These are phyloP conservation scores for Ceriops decandra DNA, from an alignment of 345 rosid species.

Conservation along the genomic window DNA sequence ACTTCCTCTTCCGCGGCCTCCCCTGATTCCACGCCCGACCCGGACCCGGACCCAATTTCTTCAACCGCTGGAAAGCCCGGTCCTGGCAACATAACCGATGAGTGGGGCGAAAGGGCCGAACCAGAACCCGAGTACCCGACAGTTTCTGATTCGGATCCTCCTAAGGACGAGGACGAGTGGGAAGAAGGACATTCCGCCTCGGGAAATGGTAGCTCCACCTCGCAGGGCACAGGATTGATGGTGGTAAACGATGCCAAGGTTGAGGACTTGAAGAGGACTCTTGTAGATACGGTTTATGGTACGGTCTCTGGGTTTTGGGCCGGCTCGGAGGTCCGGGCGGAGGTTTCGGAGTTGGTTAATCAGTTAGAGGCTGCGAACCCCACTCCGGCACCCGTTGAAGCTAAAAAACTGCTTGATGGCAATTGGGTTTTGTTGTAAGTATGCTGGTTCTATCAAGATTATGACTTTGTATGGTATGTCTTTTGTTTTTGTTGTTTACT, in stretches of 20 bases:
- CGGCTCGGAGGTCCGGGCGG: constrained; percentile 65
- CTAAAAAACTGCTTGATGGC: constrained; percentile 66
- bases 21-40: constrained; percentile 26
- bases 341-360: constrained; percentile 79
- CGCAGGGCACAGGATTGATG: constrained; percentile 2
- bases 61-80: constrained; percentile 3
- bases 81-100: constrained; percentile 44
- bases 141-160: constrained; percentile 66
- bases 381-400: constrained; percentile 62
- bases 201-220: constrained; percentile 45
- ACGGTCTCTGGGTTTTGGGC: constrained; percentile 77
- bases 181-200: constrained; percentile 31
- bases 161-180: constrained; percentile 85
- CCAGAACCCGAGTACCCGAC: constrained; percentile 34
- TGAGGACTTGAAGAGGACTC: constrained; percentile 65
- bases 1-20: background rate
- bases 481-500: too few relatives aligned
- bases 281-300: constrained; percentile 80
- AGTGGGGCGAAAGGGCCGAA: constrained; percentile 77
- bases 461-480: background rate
- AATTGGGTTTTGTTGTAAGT: constrained; percentile 92
- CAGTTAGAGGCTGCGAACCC: constrained; percentile 83
- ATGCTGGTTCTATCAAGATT: background rate
- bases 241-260: constrained; percentile 24
- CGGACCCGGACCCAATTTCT: constrained; percentile 12